phyloP scores from a whole-genome alignment of 2,329 filamentous ascomycete species.

The Paracoccidioides brasiliensis region DNA sequence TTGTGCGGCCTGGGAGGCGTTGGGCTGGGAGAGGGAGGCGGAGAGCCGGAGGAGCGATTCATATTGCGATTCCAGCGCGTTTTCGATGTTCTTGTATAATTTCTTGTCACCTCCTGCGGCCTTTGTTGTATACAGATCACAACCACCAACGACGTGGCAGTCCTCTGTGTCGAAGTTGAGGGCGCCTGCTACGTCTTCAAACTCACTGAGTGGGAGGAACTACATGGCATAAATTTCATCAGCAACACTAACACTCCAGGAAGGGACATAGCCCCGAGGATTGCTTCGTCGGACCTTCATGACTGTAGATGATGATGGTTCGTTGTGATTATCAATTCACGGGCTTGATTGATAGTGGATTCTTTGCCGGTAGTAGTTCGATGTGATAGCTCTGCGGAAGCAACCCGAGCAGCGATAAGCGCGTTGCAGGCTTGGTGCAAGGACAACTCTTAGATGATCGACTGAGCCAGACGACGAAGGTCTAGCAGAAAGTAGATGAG shows the following conservation, averaged over 20 bases:
- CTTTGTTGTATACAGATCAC: conserved; percentile 96
- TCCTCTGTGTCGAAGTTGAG: conserved; percentile 94
- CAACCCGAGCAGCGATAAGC: conserved; percentile 33
- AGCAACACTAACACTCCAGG: background rate
- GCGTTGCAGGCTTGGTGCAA: conserved; percentile 34
- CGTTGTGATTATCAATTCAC: too few relatives aligned
- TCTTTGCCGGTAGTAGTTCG: background rate
- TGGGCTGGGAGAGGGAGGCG: conserved; percentile 73
- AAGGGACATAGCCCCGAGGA: background rate
- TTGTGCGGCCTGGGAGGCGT: conserved; percentile 54
- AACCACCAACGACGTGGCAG: conserved; percentile 81
- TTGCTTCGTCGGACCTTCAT: conserved; percentile 16
- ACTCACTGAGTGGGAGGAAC: conserved; percentile 84
- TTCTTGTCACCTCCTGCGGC: conserved; percentile 93
- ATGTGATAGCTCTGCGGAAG: conserved; percentile 21
- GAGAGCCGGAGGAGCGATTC: conserved; percentile 76
- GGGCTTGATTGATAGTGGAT: too few relatives aligned
- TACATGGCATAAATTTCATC: conserved; percentile 29
- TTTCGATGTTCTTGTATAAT: conserved; percentile 88
- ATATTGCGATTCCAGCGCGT: conserved; percentile 81
- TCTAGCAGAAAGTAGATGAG: conserved; percentile 28
- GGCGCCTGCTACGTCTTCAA: conserved; percentile 81
- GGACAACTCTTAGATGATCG: conserved; percentile 28
- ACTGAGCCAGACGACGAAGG: conserved; percentile 32
- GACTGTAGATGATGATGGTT: conserved; percentile 2